Percentiles rank a stretch among this genome's conserved stretches.
phyloP scores from a whole-genome alignment of 495 filamentous ascomycete genomes.

The Talaromyces thailandensis region DNA sequence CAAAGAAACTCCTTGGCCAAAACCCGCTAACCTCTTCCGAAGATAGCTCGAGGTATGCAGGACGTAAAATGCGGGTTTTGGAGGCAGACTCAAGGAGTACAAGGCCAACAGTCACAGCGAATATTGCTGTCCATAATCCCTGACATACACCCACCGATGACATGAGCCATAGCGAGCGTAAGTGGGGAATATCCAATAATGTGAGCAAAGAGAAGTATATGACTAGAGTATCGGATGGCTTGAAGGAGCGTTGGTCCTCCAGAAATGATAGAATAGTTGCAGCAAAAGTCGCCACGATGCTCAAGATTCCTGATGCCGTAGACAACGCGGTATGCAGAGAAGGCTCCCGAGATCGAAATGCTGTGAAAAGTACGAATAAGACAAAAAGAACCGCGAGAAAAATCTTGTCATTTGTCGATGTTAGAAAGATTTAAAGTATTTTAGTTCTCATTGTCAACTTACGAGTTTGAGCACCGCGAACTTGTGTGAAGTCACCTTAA shows the following conservation, averaged over 20 bases:
- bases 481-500: conserved; percentile 34
- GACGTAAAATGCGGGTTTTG: conserved; percentile 43
- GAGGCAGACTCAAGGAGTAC: conserved; percentile 43
- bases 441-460: conserved; percentile 19
- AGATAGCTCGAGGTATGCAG: conserved; percentile 8
- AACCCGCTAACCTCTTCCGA: conserved; percentile 48
- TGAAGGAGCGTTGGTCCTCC: conserved; percentile 45
- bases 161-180: conserved; percentile 51
- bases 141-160: conserved; percentile 31
- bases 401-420: background rate
- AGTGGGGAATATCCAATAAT: conserved; percentile 45
- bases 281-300: conserved; percentile 28
- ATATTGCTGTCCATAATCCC: conserved; percentile 20
- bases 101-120: conserved; percentile 38
- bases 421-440: conserved; percentile 34
- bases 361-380: conserved; percentile 1
- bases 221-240: conserved; percentile 51
- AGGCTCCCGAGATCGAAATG: background rate
- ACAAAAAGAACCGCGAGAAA: background rate
- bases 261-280: conserved; percentile 41
- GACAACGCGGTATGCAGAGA: conserved; percentile 24
- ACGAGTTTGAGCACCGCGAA: conserved; percentile 37
- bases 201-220: conserved; percentile 49
- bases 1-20: conserved; percentile 42
- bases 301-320: conserved; percentile 34